Evolutionary conservation across 2,329 filamentous ascomycete species (phyloP), one percentile per base, ranked within the genome.

Genomic region (Canariomyces notabilis): DNA sequence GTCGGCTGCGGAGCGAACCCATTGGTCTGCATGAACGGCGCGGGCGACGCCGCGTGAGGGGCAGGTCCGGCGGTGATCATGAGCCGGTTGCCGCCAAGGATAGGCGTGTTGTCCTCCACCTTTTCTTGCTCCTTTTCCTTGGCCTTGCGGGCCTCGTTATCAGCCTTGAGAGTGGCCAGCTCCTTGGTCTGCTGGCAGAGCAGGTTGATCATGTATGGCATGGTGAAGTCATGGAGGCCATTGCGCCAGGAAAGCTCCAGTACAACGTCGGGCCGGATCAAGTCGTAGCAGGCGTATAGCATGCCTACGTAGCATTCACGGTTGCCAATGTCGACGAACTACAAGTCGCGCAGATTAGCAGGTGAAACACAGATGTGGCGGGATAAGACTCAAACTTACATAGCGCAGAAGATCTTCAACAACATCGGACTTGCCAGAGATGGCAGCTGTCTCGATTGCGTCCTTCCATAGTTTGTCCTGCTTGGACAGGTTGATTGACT

Each of bases 151-250:
- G 64, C 64, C 68, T 98, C 94, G 63, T 97, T 98, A 70, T 98
- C 94, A 52, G 88, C 87, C 77, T 94, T 95, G 51, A 98, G 79
- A 49, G 76, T 67, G 49, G 89, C 81, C 57, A 98, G 85, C 46
- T 94, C 85, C 57, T 85, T 82, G 32, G 88, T 89, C 71, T 97
- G 90, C 68, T 95, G 89, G 58, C 84, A 82, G 54, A 98, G 76
- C 74, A 94, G 86, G 74, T 97, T 98, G 79, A 98, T 97, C 89
- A 98, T 94, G 76, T 95, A 98, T 15, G 93, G 93, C 94, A 98
- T 98, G 38, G 90, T 95, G 72, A 95, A 98, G 73, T 98, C 93
- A 60, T 84, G 82, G 32, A 98, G 84, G 50, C 89, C 89, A 64
- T 95, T 78, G 59, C 93, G 91, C 93, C 93, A 98, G 49, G 93